A percentile compares a stretch with the other conserved stretches of the same genome.
Evolutionary conservation across 345 rosid species (phyloP).

Genomic region (Lepidium aucheri): DNA sequence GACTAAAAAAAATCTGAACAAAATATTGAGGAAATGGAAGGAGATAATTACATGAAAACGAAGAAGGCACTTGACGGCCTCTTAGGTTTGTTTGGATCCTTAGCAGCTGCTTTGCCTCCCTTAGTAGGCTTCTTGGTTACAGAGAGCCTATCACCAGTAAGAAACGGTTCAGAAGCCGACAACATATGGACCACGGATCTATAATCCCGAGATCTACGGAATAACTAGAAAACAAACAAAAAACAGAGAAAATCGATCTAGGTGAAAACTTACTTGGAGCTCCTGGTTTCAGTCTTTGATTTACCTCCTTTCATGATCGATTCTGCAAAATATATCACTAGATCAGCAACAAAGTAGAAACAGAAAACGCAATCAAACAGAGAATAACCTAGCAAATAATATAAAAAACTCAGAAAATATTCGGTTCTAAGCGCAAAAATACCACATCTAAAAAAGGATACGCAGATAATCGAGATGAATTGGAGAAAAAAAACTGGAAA

Average conservation of each 20-base stretch:
- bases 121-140: constrained; percentile 68
- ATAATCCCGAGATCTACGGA: constrained; percentile 10
- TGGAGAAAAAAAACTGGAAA: background rate
- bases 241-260: background rate
- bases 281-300: constrained; percentile 72
- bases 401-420: background rate
- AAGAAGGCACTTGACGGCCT: constrained; percentile 75
- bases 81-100: constrained; percentile 71
- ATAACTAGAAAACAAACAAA: background rate
- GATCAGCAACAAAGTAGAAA: constrained; percentile 17
- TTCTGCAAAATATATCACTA: constrained; percentile 29
- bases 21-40: background rate
- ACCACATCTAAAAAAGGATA: background rate
- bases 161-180: background rate
- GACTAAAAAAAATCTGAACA: background rate
- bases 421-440: background rate
- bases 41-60: constrained; percentile 67
- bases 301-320: constrained; percentile 85
- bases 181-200: constrained; percentile 25
- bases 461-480: background rate
- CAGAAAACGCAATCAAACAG: background rate
- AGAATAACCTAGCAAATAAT: background rate
- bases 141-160: constrained; percentile 46
- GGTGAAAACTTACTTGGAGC: constrained; percentile 44
- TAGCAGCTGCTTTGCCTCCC: constrained; percentile 40